phyloP scores from a whole-genome alignment of 2,329 filamentous ascomycete genomes.

The Xylariales sp. region DNA sequence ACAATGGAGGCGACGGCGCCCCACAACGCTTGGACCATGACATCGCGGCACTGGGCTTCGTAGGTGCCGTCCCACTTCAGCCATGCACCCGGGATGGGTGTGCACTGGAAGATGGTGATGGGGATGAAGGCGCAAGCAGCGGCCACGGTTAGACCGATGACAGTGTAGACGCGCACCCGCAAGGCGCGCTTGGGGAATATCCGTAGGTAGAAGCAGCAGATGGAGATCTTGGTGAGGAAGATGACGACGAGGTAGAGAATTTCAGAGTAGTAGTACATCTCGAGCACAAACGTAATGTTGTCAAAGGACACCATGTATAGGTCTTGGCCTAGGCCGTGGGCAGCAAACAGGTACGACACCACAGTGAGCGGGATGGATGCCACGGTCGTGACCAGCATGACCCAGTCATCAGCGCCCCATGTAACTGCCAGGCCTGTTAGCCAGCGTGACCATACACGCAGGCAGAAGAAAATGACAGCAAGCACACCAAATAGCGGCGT shows the following conservation, averaged over 20 bases:
- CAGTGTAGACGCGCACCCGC: constrained; percentile 10
- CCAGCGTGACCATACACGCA: constrained; percentile 4
- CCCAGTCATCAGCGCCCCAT: constrained; percentile 4
- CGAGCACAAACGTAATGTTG: constrained; percentile 5
- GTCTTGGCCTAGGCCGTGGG: constrained; percentile 4
- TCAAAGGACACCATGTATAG: constrained; percentile 4
- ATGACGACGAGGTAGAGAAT: constrained; percentile 22
- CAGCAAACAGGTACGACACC: constrained; percentile 4
- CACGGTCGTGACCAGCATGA: constrained; percentile 1
- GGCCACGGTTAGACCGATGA: constrained; percentile 12
- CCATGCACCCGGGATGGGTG: constrained; percentile 14
- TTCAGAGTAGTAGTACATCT: constrained; percentile 23
- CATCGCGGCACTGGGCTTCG: constrained; percentile 12
- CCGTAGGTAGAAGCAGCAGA: constrained; percentile 19
- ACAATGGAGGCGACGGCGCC: constrained; percentile 13
- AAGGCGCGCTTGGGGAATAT: constrained; percentile 17
- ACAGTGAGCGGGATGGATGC: constrained; percentile 3
- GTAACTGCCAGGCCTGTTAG: constrained; percentile 1
- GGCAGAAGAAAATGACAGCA: constrained; percentile 3
- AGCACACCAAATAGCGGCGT: constrained; percentile 4
- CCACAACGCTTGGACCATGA: constrained; percentile 14
- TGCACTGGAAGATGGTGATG: constrained; percentile 15
- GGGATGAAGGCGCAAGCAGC: constrained; percentile 12
- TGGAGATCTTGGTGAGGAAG: constrained; percentile 21
- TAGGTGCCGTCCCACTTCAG: constrained; percentile 14